These are phyloP conservation scores for Sporisorium graminicola DNA, from an alignment of 1,284 basidiomycete genomes.

Conservation along the genomic window DNA sequence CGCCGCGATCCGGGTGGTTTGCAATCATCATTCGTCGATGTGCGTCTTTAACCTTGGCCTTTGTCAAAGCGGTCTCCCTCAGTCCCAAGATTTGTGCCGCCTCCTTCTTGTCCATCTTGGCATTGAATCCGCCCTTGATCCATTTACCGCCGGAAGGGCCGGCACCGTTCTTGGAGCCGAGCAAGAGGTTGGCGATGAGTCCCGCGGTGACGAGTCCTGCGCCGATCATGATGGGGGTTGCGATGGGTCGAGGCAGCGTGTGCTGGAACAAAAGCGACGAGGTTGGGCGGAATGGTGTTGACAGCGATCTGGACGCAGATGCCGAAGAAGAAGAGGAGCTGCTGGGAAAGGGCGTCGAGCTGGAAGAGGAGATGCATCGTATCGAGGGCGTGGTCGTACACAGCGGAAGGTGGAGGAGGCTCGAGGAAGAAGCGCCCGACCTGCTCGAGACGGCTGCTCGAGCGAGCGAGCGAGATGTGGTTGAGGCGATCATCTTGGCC, in stretches of 20 bases:
- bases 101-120: conserved; percentile 95
- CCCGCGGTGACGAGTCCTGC: conserved; percentile 62
- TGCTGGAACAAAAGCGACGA: conserved; percentile 43
- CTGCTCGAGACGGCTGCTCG: conserved; percentile 9
- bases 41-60: conserved; percentile 68
- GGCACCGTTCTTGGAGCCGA: conserved; percentile 68
- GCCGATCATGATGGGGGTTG: conserved; percentile 61
- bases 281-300: conserved; percentile 48
- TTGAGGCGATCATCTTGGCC: conserved; percentile 10
- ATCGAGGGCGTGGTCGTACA: neutral
- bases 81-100: conserved; percentile 92
- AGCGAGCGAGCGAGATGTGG: conserved; percentile 19
- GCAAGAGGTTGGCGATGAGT: conserved; percentile 56
- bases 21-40: conserved; percentile 70
- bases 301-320: conserved; percentile 33
- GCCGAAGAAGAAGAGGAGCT: conserved; percentile 1
- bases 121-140: conserved; percentile 92
- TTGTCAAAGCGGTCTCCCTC: conserved; percentile 65
- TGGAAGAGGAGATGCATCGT: conserved; percentile 12
- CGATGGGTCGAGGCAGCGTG: conserved; percentile 46
- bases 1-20: conserved; percentile 96
- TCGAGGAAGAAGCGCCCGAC: conserved; percentile 1
- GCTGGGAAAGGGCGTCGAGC: neutral
- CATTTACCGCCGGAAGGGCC: conserved; percentile 80
- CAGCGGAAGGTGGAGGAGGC: neutral